Conservation (phyloP, 163 green algal genomes). For the Scenedesmus sp. region DNA sequence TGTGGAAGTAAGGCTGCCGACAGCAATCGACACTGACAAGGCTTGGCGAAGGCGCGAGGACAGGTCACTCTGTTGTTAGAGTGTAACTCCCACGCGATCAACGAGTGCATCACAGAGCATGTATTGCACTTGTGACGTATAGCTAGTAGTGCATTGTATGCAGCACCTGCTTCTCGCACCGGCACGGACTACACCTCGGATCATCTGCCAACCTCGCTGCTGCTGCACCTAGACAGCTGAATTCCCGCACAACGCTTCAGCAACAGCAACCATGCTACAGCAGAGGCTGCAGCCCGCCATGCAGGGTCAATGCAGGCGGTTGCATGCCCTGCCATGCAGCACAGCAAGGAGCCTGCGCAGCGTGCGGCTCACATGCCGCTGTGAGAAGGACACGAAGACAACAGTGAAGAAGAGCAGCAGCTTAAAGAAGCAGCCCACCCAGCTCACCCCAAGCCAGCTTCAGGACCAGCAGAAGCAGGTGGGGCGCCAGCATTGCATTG, state of each 20-base stretch:
- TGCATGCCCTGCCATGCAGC: slow-evolving; percentile 9
- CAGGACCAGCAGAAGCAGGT: slow-evolving; percentile 20
- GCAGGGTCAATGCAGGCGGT: neutral
- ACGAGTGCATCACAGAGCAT: neutral
- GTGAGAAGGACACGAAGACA: slow-evolving; percentile 37
- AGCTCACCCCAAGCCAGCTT: slow-evolving; percentile 10
- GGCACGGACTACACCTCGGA: neutral
- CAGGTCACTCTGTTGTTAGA: neutral
- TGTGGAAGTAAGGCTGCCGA: neutral
- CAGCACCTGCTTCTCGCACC: neutral
- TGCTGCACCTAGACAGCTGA: neutral
- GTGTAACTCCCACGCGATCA: neutral
- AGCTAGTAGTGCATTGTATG: neutral
- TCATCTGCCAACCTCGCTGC: neutral
- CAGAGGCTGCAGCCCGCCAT: neutral
- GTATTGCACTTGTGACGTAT: neutral
- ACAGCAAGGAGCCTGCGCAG: neutral
- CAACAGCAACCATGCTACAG: neutral
- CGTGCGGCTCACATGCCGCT: slow-evolving; percentile 9
- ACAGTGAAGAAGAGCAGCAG: slow-evolving; percentile 5
- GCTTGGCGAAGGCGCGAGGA: neutral
- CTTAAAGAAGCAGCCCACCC: neutral
- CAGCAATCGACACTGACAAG: neutral
- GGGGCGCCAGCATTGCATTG: neutral
- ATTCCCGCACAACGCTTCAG: neutral